Conservation (phyloP, 257 asterid genomes). For the Solanum neorickii region DNA sequence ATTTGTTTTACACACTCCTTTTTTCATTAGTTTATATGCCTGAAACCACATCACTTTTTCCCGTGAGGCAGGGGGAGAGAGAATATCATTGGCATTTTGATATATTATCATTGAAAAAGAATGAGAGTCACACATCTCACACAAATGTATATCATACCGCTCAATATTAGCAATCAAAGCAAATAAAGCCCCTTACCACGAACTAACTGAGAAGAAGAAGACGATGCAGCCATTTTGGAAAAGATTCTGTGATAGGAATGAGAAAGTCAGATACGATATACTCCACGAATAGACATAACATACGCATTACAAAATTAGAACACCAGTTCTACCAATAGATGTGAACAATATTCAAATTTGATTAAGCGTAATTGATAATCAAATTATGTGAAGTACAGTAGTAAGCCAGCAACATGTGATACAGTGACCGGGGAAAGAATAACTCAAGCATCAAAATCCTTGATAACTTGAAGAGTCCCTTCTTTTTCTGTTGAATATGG, state of each 20-base stretch:
- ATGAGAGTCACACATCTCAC: not conserved
- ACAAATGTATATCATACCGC: not conserved
- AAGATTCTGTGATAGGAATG: not conserved
- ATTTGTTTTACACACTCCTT: not conserved
- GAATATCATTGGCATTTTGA: not conserved
- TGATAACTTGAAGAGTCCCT: not conserved
- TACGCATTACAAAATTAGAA: not conserved
- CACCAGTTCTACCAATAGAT: not conserved
- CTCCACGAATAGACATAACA: not conserved
- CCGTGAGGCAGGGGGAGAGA: too few relatives aligned
- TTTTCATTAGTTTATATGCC: not conserved
- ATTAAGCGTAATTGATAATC: not conserved
- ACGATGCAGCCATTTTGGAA: conserved; percentile 1
- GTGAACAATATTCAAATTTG: not conserved
- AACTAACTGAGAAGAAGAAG: not conserved
- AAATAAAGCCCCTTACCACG: conserved; percentile 1
- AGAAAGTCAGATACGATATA: not conserved
- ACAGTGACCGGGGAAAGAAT: not conserved
- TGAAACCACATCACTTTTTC: not conserved
- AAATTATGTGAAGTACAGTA: not conserved
- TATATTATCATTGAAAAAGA: not conserved
- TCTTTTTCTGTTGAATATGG: not conserved
- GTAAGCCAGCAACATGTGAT: not conserved
- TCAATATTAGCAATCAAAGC: not conserved
- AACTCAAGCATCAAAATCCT: not conserved